Conservation (phyloP, 371 early-diverging fungal species). For the Apophysomyces trapeziformis region DNA sequence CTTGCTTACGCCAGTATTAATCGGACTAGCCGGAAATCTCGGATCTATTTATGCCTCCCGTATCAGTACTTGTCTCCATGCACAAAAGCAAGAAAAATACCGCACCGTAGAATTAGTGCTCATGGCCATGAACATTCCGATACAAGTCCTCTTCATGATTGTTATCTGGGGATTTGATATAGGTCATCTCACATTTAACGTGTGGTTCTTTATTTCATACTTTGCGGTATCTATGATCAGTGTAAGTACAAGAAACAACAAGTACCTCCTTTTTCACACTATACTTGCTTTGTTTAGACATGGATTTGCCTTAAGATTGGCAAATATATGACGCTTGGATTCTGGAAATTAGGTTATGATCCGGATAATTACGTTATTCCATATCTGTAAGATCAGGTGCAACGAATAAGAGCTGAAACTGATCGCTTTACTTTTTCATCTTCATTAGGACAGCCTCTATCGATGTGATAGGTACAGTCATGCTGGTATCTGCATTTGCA, state of each 20-base stretch:
- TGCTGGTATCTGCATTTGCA: conserved; percentile 56
- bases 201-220: conserved; percentile 49
- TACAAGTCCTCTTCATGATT: conserved; percentile 69
- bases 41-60: conserved; percentile 84
- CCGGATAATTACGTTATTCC: conserved; percentile 87
- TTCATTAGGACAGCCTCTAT: conserved; percentile 58
- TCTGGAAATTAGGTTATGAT: conserved; percentile 78
- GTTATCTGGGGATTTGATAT: conserved; percentile 62
- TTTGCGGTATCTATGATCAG: conserved; percentile 44
- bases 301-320: conserved; percentile 55
- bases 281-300: conserved; percentile 30
- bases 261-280: background rate
- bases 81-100: conserved; percentile 56
- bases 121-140: conserved; percentile 72
- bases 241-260: conserved; percentile 29
- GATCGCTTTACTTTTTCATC: background rate
- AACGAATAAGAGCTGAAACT: conserved; percentile 25
- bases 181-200: conserved; percentile 48
- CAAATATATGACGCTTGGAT: conserved; percentile 54
- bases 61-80: conserved; percentile 79
- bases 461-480: conserved; percentile 64
- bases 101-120: conserved; percentile 61
- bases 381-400: conserved; percentile 57
- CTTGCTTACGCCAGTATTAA: conserved; percentile 72
- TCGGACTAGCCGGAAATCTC: conserved; percentile 81